phyloP scores from a whole-genome alignment of 306 rosid genomes.

The Amphicarpaea edgeworthii region DNA sequence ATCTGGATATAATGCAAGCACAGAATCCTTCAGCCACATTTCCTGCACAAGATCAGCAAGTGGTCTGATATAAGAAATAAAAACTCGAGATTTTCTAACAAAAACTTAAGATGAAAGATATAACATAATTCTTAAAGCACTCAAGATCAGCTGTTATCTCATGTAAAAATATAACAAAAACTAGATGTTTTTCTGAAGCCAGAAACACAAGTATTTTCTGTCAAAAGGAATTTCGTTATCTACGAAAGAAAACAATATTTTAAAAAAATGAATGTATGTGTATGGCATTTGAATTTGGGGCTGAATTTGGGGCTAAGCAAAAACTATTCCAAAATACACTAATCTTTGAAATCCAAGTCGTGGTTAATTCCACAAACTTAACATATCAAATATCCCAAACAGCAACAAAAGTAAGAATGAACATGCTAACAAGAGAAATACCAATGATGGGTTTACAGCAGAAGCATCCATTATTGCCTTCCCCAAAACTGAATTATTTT shows the following conservation, averaged over 20 bases:
- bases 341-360: constrained; percentile 16
- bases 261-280: neutral
- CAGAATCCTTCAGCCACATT: constrained; percentile 88
- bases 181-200: constrained; percentile 10
- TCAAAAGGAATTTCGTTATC: constrained; percentile 21
- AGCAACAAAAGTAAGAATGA: constrained; percentile 44
- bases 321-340: constrained; percentile 20
- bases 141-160: constrained; percentile 16
- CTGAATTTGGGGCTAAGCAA: constrained; percentile 31
- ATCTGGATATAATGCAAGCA: constrained; percentile 80
- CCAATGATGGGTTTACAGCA: constrained; percentile 72
- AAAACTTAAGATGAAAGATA: constrained; percentile 39
- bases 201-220: constrained; percentile 7
- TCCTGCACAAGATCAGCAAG: constrained; percentile 79
- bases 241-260: neutral
- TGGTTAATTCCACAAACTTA: constrained; percentile 5
- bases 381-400: constrained; percentile 20
- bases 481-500: constrained; percentile 62
- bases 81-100: constrained; percentile 48
- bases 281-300: constrained; percentile 10
- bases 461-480: constrained; percentile 72
- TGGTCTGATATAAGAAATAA: constrained; percentile 58
- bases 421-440: constrained; percentile 48
- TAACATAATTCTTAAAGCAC: constrained; percentile 38
- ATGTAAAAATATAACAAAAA: constrained; percentile 10